Evolutionary conservation across 176 grass and related monocot species (phyloP), one percentile per base, ranked within the genome.

Genomic region (Panicum miliaceum): DNA sequence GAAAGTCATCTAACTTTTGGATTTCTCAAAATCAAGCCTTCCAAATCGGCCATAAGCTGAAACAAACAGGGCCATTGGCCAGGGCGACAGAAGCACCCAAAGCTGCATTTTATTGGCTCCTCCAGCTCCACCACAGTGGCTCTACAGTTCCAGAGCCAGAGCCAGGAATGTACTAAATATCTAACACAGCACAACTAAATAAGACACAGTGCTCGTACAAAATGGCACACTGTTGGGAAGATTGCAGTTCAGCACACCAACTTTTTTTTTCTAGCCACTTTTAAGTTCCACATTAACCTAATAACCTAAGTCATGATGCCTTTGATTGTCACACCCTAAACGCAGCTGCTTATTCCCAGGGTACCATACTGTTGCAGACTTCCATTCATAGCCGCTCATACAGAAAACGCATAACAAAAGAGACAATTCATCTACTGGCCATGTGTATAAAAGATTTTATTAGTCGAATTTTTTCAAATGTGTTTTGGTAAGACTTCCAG

Each of bases 331-430:
- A 85, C 58, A 52, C 11, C 60, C 37, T 27, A 40, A 15, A 52
- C 75, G 20, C 61, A 38, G 32, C 36, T 40, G 53, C 50, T 15
- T 15, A 58, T 76, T 38, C 74, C 53, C 3, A 3, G 3, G 25
- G 68, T 43, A 54, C 37, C 42, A 22, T 10, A 41, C 34, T 40
- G 59, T 27, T 68, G 65, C 18, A 53, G 19, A 37, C 4, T 26
- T 20, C 48, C 41, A 48, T 64, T 47, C 16, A 18, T 6, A 0
- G 10, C 25, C 3, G 0, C 20, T 4, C 16, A 20, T 42, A 27
- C 10, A 86, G 45, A 42, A 68, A 87, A 68, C 0, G 20, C 37
- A 86, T 66, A 57, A 50, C 48, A 77, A 62, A 79, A 68, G 62
- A 19, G 32, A 32, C 3, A 48, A 41, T 61, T 78, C 65, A 59